Percentiles rank a stretch among this genome's conserved stretches.
Evolutionary conservation across 257 asterid genomes (phyloP).

Genomic region (Anisodus tanguticus): DNA sequence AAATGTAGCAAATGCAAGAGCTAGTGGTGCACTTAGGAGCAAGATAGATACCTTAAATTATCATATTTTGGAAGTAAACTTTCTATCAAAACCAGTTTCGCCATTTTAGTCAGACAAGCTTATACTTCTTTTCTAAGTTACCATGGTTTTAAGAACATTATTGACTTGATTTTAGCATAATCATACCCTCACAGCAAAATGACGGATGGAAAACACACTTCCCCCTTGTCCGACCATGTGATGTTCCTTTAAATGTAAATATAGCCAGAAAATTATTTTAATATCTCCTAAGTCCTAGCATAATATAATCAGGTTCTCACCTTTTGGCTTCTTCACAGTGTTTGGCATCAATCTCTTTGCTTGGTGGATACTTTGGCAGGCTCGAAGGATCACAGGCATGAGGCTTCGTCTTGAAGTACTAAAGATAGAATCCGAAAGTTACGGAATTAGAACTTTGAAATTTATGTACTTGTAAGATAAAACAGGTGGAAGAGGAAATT

Average conservation of each 20-base stretch:
- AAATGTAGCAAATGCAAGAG: constrained; percentile 12
- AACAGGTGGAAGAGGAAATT: not conserved
- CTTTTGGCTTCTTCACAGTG: constrained; percentile 76
- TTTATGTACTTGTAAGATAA: not conserved
- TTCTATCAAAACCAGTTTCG: not conserved
- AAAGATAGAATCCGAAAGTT: constrained; percentile 31
- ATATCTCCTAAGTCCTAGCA: not conserved
- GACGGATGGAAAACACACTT: not conserved
- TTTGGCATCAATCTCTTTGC: constrained; percentile 94
- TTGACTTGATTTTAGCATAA: constrained; percentile 9
- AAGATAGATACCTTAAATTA: not conserved
- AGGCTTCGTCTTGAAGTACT: constrained; percentile 97
- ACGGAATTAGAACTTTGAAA: not conserved
- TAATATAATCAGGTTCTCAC: constrained; percentile 40
- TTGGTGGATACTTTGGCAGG: constrained; percentile 91
- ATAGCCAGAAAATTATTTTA: not conserved
- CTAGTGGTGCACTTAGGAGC: not conserved
- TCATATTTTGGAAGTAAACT: not conserved
- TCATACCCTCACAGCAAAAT: not conserved
- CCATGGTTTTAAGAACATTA: not conserved
- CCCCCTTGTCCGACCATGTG: constrained; percentile 1
- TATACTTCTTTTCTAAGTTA: not conserved
- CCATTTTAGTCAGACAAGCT: not conserved
- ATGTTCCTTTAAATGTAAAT: not conserved
- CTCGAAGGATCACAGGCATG: constrained; percentile 91